Evolutionary conservation across 495 filamentous ascomycete species (phyloP).

Genomic region (Hypomontagnella monticulosa): DNA sequence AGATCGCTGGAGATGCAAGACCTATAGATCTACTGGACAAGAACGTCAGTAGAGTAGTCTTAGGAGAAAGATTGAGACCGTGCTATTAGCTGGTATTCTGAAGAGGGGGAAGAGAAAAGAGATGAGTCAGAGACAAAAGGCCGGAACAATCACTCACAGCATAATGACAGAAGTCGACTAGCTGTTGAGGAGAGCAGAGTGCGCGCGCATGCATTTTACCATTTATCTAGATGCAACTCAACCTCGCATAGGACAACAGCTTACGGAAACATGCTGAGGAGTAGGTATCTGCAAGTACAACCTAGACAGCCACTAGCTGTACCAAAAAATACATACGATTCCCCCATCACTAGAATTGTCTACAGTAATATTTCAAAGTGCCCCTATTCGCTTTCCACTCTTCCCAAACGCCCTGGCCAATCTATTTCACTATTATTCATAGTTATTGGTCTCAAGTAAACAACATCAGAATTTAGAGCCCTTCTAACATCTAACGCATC

Average conservation of each 20-base stretch:
- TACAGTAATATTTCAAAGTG: background rate
- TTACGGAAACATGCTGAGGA: background rate
- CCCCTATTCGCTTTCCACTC: no score
- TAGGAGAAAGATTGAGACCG: constrained; percentile 5
- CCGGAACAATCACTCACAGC: constrained; percentile 5
- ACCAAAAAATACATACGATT: constrained; percentile 20
- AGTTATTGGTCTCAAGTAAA: no score
- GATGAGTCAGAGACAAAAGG: constrained; percentile 2
- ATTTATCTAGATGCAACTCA: constrained; percentile 15
- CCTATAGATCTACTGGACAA: constrained; percentile 23
- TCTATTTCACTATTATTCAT: no score
- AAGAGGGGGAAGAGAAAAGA: constrained; percentile 15
- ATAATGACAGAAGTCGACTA: constrained; percentile 23
- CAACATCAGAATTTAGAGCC: no score
- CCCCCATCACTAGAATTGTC: background rate
- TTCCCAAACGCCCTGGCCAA: no score
- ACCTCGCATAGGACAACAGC: background rate
- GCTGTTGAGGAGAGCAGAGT: constrained; percentile 4
- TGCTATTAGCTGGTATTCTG: background rate
- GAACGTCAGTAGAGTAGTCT: constrained; percentile 13
- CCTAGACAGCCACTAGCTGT: constrained; percentile 19
- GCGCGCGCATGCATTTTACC: constrained; percentile 6
- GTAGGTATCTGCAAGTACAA: constrained; percentile 9
- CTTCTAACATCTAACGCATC: no score
- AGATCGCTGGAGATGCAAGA: constrained; percentile 11